phyloP scores from a whole-genome alignment of 2,329 filamentous ascomycete genomes.

The Pseudocercospora ulei region DNA sequence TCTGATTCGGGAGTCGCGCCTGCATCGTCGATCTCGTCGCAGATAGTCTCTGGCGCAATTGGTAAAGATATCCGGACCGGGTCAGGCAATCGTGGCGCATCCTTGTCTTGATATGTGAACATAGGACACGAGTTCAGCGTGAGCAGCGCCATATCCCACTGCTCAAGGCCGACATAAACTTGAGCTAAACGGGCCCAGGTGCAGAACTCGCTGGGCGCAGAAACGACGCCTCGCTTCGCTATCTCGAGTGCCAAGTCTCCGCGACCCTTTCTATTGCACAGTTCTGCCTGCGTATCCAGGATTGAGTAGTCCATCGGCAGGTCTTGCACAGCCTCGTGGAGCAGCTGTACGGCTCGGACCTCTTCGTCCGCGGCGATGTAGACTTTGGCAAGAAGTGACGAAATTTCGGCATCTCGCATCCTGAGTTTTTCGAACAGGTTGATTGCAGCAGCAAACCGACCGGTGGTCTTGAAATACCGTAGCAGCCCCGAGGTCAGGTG shows the following conservation, averaged over 20 bases:
- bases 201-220: constrained; percentile 90
- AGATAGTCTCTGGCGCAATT: constrained; percentile 73
- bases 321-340: constrained; percentile 81
- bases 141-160: constrained; percentile 90
- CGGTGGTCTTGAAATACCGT: constrained; percentile 90
- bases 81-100: constrained; percentile 87
- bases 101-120: constrained; percentile 99
- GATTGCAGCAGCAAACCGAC: constrained; percentile 86
- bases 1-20: constrained; percentile 67
- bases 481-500: constrained; percentile 88
- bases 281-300: constrained; percentile 86
- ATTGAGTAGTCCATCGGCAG: constrained; percentile 96
- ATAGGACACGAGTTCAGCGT: constrained; percentile 98
- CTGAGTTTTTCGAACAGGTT: constrained; percentile 96
- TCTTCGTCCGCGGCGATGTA: constrained; percentile 93
- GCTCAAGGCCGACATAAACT: constrained; percentile 85
- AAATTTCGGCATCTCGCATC: constrained; percentile 82
- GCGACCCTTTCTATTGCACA: constrained; percentile 79
- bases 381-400: constrained; percentile 80
- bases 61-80: constrained; percentile 80
- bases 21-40: constrained; percentile 94
- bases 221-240: constrained; percentile 87
- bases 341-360: constrained; percentile 80
- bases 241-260: constrained; percentile 81
- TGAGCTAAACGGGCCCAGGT: constrained; percentile 92